Percentiles rank a stretch among this genome's conserved stretches.
These are phyloP conservation scores for Colletotrichum lentis DNA, from an alignment of 2,329 filamentous ascomycete species.

Conservation along the genomic window DNA sequence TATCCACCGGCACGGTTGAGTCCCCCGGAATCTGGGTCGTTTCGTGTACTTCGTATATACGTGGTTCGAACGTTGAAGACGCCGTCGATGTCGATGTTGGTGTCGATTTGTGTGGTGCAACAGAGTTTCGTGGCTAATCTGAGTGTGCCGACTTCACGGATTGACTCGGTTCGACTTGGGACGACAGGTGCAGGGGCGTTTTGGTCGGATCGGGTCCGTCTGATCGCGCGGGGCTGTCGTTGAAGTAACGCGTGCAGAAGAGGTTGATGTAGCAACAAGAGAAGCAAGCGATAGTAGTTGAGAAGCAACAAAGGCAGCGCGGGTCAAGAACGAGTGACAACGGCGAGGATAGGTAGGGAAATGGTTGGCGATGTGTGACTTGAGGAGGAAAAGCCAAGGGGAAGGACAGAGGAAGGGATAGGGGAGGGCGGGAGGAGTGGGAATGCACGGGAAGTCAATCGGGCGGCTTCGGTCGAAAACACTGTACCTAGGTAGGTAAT, in stretches of 20 bases:
- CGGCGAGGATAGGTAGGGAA: neutral
- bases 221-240: neutral
- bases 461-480: neutral
- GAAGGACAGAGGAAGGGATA: conserved; percentile 33
- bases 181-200: conserved; percentile 18
- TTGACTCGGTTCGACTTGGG: conserved; percentile 21
- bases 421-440: conserved; percentile 29
- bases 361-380: neutral
- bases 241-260: neutral
- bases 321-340: conserved; percentile 31
- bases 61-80: neutral
- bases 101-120: neutral
- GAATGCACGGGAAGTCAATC: conserved; percentile 36
- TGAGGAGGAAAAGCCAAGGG: conserved; percentile 24
- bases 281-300: conserved; percentile 30
- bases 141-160: conserved; percentile 4
- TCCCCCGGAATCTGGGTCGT: neutral
- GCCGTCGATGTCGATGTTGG: neutral
- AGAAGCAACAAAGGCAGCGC: conserved; percentile 5
- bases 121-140: conserved; percentile 9
- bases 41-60: neutral
- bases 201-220: conserved; percentile 15
- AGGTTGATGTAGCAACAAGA: conserved; percentile 8
- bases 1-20: neutral
- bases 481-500: neutral